Evolutionary conservation across 768 basidiomycete species (phyloP).

Genomic region (Candolleomyces eurysporus): DNA sequence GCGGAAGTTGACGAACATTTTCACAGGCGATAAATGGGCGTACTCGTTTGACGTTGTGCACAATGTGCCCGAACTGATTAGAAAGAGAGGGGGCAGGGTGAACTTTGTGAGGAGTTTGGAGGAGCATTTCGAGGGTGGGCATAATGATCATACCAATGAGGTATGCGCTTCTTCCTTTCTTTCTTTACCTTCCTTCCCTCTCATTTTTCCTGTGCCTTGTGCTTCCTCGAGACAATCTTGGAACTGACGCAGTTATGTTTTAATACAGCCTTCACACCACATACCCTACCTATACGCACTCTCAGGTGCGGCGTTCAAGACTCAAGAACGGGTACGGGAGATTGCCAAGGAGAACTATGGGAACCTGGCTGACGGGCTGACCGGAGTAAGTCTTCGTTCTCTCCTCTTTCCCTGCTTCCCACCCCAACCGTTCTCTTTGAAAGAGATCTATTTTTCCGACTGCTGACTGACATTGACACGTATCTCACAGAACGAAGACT

Average conservation of each 20-base stretch:
- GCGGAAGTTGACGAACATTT: neutral
- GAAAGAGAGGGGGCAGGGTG: slow-evolving; percentile 60
- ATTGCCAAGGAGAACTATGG: slow-evolving; percentile 68
- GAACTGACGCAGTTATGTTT: no score
- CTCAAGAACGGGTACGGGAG: slow-evolving; percentile 68
- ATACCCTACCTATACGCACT: slow-evolving; percentile 81
- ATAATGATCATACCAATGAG: slow-evolving; percentile 84
- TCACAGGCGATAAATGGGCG: slow-evolving; percentile 51
- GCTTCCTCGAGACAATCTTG: no score
- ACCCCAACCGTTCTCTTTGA: no score
- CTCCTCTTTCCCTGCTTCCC: neutral
- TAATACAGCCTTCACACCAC: slow-evolving; percentile 71
- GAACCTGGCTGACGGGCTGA: slow-evolving; percentile 63
- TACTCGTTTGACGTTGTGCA: slow-evolving; percentile 81
- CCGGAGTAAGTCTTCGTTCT: slow-evolving; percentile 50
- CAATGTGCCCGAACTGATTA: slow-evolving; percentile 60
- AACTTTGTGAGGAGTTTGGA: slow-evolving; percentile 69
- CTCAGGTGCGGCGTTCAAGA: slow-evolving; percentile 66
- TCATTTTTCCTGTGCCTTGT: no score
- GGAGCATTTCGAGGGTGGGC: slow-evolving; percentile 54
- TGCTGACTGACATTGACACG: neutral
- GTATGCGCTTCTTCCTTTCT: slow-evolving; percentile 22
- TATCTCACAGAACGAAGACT: slow-evolving; percentile 72
- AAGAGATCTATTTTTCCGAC: neutral
- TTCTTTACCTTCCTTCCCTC: no score